Conservation (phyloP, 371 early-diverging fungal species). For the Chytridiales sp. region DNA sequence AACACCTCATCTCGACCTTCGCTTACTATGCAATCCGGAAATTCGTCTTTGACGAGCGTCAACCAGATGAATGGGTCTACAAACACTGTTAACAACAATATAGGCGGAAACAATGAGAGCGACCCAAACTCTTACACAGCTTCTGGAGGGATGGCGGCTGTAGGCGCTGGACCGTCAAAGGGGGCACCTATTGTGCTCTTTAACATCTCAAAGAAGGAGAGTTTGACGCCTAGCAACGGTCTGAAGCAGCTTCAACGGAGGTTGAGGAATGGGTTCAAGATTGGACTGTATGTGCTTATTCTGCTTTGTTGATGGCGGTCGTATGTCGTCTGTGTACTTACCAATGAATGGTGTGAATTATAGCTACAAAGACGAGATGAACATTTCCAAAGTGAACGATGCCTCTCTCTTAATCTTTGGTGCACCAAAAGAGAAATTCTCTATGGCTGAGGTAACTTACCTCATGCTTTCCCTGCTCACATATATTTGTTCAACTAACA, state of each 20-base stretch:
- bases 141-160: too few species aligned
- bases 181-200: constrained; percentile 38
- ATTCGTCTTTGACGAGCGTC: too few species aligned
- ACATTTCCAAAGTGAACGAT: constrained; percentile 39
- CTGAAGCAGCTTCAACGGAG: constrained; percentile 45
- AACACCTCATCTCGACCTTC: too few species aligned
- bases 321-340: background rate
- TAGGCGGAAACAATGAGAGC: too few species aligned
- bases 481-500: background rate
- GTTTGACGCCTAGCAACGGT: constrained; percentile 47
- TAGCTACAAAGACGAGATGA: constrained; percentile 56
- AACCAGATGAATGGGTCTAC: too few species aligned
- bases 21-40: too few species aligned
- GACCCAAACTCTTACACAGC: too few species aligned
- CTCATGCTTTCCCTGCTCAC: background rate
- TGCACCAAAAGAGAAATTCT: constrained; percentile 54
- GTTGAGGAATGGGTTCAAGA: constrained; percentile 42
- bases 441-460: constrained; percentile 48
- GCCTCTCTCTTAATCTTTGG: constrained; percentile 51
- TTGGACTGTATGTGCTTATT: constrained; percentile 37
- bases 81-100: too few species aligned
- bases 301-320: background rate
- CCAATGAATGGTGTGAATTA: background rate
- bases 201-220: constrained; percentile 49
- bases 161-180: background rate